A percentile compares a stretch with the other conserved stretches of the same genome.
Conservation (phyloP, 179 eudicot species). For the Corrigiola litoralis region DNA sequence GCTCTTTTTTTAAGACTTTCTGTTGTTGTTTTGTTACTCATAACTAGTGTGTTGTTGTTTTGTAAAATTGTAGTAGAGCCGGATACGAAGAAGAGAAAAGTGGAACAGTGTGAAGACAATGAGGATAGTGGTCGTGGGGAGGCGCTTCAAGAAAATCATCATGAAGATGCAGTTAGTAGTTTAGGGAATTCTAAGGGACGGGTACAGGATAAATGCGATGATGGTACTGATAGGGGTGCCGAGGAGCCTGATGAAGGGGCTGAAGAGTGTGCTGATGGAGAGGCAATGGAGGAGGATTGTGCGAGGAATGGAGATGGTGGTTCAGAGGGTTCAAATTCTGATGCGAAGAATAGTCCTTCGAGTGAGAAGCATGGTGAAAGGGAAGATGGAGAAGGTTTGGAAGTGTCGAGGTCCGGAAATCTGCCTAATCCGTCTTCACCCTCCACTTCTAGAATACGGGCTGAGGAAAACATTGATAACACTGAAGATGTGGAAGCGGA, state of each 20-base stretch:
- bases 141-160: neutral
- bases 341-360: neutral
- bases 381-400: slow-evolving; percentile 11
- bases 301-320: neutral
- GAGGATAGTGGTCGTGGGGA: slow-evolving; percentile 12
- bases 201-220: neutral
- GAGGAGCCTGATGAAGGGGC: slow-evolving; percentile 29
- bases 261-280: slow-evolving; percentile 19
- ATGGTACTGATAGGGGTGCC: slow-evolving; percentile 15
- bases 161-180: neutral
- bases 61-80: slow-evolving; percentile 12
- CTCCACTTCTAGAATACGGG: slow-evolving; percentile 1
- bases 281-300: slow-evolving; percentile 17
- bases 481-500: slow-evolving; percentile 13
- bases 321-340: slow-evolving; percentile 6
- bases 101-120: neutral
- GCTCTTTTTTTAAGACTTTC: neutral
- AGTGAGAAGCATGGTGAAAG: neutral
- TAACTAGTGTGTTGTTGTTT: neutral
- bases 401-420: neutral
- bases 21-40: neutral
- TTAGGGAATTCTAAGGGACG: neutral
- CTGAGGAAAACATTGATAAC: slow-evolving; percentile 12
- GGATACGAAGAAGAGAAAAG: slow-evolving; percentile 16
- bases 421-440: slow-evolving; percentile 1